Evolutionary conservation across 2,329 filamentous ascomycete species (phyloP).

Genomic region (Colletotrichum incanum): DNA sequence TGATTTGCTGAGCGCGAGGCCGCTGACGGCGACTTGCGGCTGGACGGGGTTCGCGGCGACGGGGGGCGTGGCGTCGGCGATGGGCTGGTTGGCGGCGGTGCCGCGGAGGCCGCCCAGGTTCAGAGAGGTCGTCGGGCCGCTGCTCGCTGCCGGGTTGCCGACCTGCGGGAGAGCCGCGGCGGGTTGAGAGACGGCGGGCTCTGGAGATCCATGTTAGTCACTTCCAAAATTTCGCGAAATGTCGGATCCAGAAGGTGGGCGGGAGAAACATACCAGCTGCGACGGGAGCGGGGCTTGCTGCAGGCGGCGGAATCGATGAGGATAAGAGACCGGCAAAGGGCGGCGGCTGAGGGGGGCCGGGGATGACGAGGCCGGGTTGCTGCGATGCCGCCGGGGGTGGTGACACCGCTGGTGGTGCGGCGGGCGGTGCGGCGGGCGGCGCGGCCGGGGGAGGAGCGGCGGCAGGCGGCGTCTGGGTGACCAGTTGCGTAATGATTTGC

Average conservation of each 20-base stretch:
- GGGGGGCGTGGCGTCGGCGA: constrained; percentile 30
- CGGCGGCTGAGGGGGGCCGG: constrained; percentile 7
- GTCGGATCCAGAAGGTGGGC: not conserved
- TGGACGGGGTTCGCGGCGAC: constrained; percentile 45
- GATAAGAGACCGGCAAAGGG: constrained; percentile 30
- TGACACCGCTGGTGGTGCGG: constrained; percentile 1
- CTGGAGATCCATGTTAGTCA: constrained; percentile 23
- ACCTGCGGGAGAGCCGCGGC: constrained; percentile 29
- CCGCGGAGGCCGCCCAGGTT: constrained; percentile 46
- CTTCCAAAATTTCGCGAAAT: not conserved
- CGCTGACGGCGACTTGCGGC: constrained; percentile 53
- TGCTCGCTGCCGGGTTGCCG: constrained; percentile 39
- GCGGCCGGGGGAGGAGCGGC: constrained; percentile 28
- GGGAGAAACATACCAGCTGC: constrained; percentile 23
- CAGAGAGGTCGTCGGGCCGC: constrained; percentile 43
- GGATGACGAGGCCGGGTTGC: constrained; percentile 14
- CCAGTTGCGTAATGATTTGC: constrained; percentile 9
- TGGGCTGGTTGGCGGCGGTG: constrained; percentile 34
- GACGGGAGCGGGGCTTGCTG: constrained; percentile 20
- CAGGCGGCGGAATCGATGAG: constrained; percentile 13
- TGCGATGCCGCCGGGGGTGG: constrained; percentile 26
- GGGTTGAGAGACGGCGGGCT: constrained; percentile 25
- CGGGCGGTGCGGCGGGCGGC: constrained; percentile 14
- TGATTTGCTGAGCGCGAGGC: constrained; percentile 59
- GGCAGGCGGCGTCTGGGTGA: constrained; percentile 37